Evolutionary conservation across 306 rosid species (phyloP).

Genomic region (Amphicarpaea edgeworthii): DNA sequence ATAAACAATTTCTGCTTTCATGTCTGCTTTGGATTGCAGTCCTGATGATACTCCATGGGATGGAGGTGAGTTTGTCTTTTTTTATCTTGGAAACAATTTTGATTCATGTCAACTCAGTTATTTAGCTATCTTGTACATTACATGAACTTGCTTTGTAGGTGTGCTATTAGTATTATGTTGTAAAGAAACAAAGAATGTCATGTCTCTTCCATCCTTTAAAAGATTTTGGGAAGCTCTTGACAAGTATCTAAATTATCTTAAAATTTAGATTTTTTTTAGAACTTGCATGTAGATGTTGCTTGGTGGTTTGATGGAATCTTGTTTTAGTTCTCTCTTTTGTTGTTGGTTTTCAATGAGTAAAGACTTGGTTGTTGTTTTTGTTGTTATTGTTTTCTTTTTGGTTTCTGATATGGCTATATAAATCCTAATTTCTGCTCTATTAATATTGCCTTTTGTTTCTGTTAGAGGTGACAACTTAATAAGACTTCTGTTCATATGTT

Average conservation of each 20-base stretch:
- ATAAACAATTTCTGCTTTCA: slow-evolving; percentile 64
- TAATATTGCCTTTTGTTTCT: background rate
- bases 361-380: background rate
- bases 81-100: background rate
- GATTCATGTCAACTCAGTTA: slow-evolving; percentile 13
- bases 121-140: background rate
- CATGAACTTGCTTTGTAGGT: slow-evolving; percentile 9
- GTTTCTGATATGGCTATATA: background rate
- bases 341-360: background rate
- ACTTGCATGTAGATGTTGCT: background rate
- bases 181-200: background rate
- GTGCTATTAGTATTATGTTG: slow-evolving; percentile 25
- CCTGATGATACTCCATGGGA: slow-evolving; percentile 79
- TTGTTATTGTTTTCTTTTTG: background rate
- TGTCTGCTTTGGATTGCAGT: slow-evolving; percentile 71
- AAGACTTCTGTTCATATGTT: too few species aligned
- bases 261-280: background rate
- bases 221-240: too few species aligned
- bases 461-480: background rate
- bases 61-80: slow-evolving; percentile 62
- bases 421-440: background rate
- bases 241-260: background rate
- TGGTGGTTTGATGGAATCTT: slow-evolving; percentile 11
- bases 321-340: background rate
- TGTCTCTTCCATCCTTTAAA: background rate